Evolutionary conservation across 2,329 filamentous ascomycete species (phyloP).

Genomic region (Thermoascus crustaceus): DNA sequence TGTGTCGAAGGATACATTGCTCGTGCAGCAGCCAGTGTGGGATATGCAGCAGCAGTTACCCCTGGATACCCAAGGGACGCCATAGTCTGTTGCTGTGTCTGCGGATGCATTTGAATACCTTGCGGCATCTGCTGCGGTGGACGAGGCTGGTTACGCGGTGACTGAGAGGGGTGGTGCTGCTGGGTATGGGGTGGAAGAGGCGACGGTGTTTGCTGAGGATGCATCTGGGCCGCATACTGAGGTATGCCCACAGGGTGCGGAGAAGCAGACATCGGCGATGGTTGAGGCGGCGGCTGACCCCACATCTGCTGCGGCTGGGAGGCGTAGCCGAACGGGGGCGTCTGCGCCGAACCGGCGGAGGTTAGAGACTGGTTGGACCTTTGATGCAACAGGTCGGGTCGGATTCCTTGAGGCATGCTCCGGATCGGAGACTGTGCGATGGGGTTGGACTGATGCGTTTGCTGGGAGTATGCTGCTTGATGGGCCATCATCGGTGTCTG

Average conservation of each 20-base stretch:
- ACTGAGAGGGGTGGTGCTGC: slow-evolving; percentile 32
- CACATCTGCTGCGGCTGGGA: slow-evolving; percentile 60
- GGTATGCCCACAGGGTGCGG: slow-evolving; percentile 34
- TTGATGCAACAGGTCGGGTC: slow-evolving; percentile 56
- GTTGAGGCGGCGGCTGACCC: slow-evolving; percentile 55
- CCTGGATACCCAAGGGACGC: slow-evolving; percentile 30
- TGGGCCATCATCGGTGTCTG: slow-evolving; percentile 42
- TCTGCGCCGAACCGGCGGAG: slow-evolving; percentile 43
- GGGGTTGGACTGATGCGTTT: slow-evolving; percentile 61
- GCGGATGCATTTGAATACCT: slow-evolving; percentile 28
- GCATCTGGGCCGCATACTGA: slow-evolving; percentile 34
- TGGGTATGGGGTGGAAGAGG: slow-evolving; percentile 26
- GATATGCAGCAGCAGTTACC: slow-evolving; percentile 24
- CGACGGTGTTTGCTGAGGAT: slow-evolving; percentile 32
- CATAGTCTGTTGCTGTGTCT: slow-evolving; percentile 26
- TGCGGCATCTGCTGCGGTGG: slow-evolving; percentile 31
- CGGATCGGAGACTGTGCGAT: slow-evolving; percentile 67
- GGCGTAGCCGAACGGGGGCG: slow-evolving; percentile 45
- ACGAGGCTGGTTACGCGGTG: slow-evolving; percentile 34
- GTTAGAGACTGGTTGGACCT: slow-evolving; percentile 54
- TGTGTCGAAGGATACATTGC: slow-evolving; percentile 32
- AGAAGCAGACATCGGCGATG: slow-evolving; percentile 42
- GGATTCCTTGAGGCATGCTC: slow-evolving; percentile 54
- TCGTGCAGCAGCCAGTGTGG: slow-evolving; percentile 23
- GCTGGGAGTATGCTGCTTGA: slow-evolving; percentile 58